Evolutionary conservation across 352 stramenopile genomes (phyloP).

Genomic region (Nannochloropsis limnetica): DNA sequence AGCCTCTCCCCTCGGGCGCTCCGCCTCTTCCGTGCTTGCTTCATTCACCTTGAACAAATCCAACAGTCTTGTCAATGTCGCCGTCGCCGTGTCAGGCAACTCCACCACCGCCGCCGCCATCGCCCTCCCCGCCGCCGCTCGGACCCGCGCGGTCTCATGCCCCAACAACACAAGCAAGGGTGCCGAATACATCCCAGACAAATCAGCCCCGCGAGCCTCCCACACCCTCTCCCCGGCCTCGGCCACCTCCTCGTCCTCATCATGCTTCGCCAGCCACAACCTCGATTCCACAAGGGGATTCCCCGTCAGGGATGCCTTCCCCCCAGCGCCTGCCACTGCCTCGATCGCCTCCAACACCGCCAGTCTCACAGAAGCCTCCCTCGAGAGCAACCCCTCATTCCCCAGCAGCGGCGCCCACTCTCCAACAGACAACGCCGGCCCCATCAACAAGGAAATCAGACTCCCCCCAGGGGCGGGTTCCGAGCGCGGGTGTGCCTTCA

Average conservation of each 20-base stretch:
- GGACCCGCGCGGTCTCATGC: not conserved
- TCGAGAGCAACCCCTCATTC: slow-evolving; percentile 36
- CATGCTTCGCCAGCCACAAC: not conserved
- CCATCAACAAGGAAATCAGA: slow-evolving; percentile 46
- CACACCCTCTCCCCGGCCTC: slow-evolving; percentile 26
- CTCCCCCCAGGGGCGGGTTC: slow-evolving; percentile 43
- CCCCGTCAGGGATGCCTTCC: not conserved
- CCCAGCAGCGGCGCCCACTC: slow-evolving; percentile 40
- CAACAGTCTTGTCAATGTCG: slow-evolving; percentile 43
- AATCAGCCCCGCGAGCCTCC: not conserved
- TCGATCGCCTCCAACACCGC: slow-evolving; percentile 33
- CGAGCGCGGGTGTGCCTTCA: slow-evolving; percentile 45
- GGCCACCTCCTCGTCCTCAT: slow-evolving; percentile 23
- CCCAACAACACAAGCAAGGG: slow-evolving; percentile 12
- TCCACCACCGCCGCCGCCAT: slow-evolving; percentile 38
- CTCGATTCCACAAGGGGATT: slow-evolving; percentile 28
- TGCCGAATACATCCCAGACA: not conserved
- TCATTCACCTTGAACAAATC: slow-evolving; percentile 36
- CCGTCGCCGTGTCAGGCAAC: slow-evolving; percentile 36
- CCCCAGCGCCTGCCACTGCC: not conserved
- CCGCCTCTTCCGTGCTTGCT: slow-evolving; percentile 12
- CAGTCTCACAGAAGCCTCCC: not conserved
- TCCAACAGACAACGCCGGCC: slow-evolving; percentile 35
- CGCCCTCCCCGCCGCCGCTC: not conserved
- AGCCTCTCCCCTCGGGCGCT: slow-evolving; percentile 42